A percentile compares a stretch with the other conserved stretches of the same genome.
These are phyloP conservation scores for Canavalia gladiata DNA, from an alignment of 306 rosid genomes.

Conservation along the genomic window DNA sequence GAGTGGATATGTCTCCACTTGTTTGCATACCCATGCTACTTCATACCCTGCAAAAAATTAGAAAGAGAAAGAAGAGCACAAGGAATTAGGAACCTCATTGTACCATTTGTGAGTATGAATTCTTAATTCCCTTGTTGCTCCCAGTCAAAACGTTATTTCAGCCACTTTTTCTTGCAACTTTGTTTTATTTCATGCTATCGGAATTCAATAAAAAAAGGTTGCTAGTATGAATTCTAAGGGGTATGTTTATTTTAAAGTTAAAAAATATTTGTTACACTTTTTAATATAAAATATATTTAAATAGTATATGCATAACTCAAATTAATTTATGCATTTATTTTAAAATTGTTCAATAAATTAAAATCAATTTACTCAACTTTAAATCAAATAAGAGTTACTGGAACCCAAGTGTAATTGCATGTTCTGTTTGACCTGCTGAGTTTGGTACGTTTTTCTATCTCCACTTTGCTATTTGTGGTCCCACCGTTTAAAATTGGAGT, in stretches of 20 bases:
- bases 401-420: background rate
- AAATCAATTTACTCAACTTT: too few species aligned
- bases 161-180: constrained; percentile 24
- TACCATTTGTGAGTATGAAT: background rate
- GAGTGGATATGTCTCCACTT: constrained; percentile 48
- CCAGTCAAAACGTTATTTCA: constrained; percentile 26
- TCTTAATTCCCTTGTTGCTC: constrained; percentile 32
- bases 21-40: constrained; percentile 65
- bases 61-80: constrained; percentile 59
- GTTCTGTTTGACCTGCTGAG: background rate
- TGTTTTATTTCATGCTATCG: background rate
- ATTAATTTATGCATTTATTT: too few species aligned
- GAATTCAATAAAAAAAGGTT: constrained; percentile 13
- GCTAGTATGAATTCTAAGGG: background rate
- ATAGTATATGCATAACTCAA: too few species aligned
- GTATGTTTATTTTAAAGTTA: too few species aligned
- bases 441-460: background rate
- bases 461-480: background rate
- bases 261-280: too few species aligned
- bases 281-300: too few species aligned
- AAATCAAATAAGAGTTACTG: background rate
- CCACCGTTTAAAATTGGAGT: constrained; percentile 6
- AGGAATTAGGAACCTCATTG: constrained; percentile 42
- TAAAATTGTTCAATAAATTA: too few species aligned
- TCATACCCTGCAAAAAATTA: constrained; percentile 54